Percentiles rank a stretch among this genome's conserved stretches.
Evolutionary conservation across 306 rosid species (phyloP).

Genomic region (Castanopsis chinensis): DNA sequence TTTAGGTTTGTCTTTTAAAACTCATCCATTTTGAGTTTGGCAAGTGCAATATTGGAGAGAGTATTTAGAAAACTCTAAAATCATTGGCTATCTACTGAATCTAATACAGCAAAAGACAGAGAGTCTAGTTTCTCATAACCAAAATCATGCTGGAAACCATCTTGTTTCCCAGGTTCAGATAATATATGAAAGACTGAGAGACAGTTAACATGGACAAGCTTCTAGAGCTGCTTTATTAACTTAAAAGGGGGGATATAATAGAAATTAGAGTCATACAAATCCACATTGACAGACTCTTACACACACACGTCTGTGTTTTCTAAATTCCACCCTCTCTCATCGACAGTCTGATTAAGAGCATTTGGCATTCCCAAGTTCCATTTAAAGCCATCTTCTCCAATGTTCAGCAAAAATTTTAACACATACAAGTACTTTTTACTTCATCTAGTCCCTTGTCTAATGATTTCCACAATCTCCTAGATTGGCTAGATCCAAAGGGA

Average conservation of each 20-base stretch:
- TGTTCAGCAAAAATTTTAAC: neutral
- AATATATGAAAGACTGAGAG: neutral
- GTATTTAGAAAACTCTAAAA: too few species aligned
- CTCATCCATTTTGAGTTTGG: too few species aligned
- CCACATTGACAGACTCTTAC: neutral
- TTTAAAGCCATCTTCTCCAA: neutral
- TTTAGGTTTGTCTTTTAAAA: too few species aligned
- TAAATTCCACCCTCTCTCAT: neutral
- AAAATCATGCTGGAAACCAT: too few species aligned
- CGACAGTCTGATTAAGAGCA: neutral
- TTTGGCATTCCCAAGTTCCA: neutral
- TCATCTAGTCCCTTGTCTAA: neutral
- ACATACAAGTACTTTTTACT: neutral
- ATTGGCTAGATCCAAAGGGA: neutral
- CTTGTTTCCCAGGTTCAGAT: neutral
- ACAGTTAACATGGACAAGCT: neutral
- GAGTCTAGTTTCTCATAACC: too few species aligned
- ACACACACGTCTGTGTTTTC: neutral
- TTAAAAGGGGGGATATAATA: neutral
- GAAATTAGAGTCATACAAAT: neutral
- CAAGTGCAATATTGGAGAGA: too few species aligned
- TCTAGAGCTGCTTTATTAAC: neutral
- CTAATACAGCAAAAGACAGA: too few species aligned
- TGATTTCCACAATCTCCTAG: neutral
- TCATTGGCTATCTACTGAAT: too few species aligned